Evolutionary conservation across 192 early-diverging fungal species (phyloP).

Genomic region (Linnemannia exigua): DNA sequence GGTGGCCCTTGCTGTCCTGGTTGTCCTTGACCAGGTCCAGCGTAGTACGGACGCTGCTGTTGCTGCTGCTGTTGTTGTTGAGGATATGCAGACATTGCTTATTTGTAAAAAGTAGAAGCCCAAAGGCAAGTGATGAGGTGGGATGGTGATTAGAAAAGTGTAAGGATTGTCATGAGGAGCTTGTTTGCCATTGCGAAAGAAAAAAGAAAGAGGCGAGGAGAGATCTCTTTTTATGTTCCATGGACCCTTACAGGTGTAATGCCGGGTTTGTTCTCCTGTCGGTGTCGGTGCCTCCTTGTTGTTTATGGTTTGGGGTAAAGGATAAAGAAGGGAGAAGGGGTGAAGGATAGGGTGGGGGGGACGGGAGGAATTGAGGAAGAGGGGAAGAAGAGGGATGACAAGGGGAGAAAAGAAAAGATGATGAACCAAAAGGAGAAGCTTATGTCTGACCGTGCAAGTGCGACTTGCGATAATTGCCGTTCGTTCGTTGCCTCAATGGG

Average conservation of each 20-base stretch:
- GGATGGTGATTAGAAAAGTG: neutral
- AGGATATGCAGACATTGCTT: constrained; percentile 37
- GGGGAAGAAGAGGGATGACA: neutral
- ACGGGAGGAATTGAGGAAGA: neutral
- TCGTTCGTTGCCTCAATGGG: neutral
- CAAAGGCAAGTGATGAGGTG: too few species aligned
- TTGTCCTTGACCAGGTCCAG: constrained; percentile 28
- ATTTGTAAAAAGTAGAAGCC: neutral
- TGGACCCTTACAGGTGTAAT: neutral
- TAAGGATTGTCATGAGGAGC: neutral
- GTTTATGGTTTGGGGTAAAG: neutral
- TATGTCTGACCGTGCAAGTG: neutral
- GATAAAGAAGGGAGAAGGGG: neutral
- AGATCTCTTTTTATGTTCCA: neutral
- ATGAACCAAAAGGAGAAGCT: constrained; percentile 7
- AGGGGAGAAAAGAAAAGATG: neutral
- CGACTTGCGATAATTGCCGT: neutral
- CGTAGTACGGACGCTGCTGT: constrained; percentile 38
- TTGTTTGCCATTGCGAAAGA: neutral
- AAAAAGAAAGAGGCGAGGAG: neutral
- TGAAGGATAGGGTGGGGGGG: neutral
- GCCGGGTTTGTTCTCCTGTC: neutral
- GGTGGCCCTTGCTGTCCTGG: constrained; percentile 24
- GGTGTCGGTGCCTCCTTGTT: neutral
- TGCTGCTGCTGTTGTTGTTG: constrained; percentile 28